These are phyloP conservation scores for Zygosaccharomyces bailii DNA, from an alignment of 805 yeast species.

Conservation along the genomic window DNA sequence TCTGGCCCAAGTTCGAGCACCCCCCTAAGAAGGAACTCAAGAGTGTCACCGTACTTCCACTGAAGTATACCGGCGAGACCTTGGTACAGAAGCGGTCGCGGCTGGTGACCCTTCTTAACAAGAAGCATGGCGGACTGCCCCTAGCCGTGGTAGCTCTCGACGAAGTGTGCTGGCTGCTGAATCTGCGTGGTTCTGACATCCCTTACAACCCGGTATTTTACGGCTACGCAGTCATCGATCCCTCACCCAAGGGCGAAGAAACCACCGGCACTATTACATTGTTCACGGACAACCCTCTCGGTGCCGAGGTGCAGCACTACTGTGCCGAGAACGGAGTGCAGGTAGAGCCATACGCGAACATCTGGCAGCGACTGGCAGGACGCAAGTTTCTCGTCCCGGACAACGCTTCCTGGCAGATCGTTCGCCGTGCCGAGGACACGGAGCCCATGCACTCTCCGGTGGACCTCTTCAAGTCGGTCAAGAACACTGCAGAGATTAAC, in stretches of 20 bases:
- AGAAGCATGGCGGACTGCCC: conserved; percentile 37
- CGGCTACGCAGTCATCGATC: conserved; percentile 44
- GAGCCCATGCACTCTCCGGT: conserved; percentile 55
- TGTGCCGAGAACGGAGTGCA: conserved; percentile 44
- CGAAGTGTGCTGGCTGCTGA: conserved; percentile 88
- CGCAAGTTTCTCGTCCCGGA: conserved; percentile 50
- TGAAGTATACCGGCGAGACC: conserved; percentile 62
- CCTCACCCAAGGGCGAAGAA: conserved; percentile 14
- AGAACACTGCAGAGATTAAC: conserved; percentile 65
- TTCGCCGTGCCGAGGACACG: conserved; percentile 45
- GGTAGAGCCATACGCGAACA: conserved; percentile 50
- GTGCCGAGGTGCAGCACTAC: conserved; percentile 36
- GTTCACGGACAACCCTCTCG: conserved; percentile 50
- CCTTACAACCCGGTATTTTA: conserved; percentile 85
- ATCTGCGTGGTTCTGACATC: conserved; percentile 79
- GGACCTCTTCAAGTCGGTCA: conserved; percentile 65
- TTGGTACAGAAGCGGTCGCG: conserved; percentile 54
- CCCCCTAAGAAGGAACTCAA: conserved; percentile 55
- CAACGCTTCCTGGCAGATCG: conserved; percentile 65
- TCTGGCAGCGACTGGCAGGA: conserved; percentile 54
- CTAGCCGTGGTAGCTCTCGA: conserved; percentile 72
- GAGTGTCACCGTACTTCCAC: conserved; percentile 48
- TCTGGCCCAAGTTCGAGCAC: conserved; percentile 69
- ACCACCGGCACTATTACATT: conserved; percentile 45
- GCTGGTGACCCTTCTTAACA: conserved; percentile 39